phyloP scores from a whole-genome alignment of 1,139 yeast species.

The Geotrichum reessii region DNA sequence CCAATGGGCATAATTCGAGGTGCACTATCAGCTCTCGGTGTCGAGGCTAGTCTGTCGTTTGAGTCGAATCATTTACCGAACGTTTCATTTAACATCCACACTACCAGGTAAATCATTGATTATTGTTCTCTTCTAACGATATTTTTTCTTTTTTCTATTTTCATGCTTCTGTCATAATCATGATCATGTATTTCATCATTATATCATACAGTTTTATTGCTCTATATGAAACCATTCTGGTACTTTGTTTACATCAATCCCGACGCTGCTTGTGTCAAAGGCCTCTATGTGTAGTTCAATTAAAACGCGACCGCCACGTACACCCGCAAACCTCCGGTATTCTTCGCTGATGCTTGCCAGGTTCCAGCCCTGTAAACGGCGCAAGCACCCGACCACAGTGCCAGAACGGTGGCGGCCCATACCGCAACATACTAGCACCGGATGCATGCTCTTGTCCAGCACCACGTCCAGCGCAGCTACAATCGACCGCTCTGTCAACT shows the following conservation, averaged over 20 bases:
- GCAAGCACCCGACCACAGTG: conserved; percentile 85
- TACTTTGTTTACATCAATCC: conserved; percentile 45
- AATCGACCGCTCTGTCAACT: conserved; percentile 79
- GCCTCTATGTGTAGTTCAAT: conserved; percentile 89
- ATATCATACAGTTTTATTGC: background rate
- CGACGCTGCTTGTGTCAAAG: conserved; percentile 55
- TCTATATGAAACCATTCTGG: conserved; percentile 43
- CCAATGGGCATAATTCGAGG: conserved; percentile 86
- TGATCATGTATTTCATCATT: background rate
- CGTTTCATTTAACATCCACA: conserved; percentile 68
- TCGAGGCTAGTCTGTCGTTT: conserved; percentile 60
- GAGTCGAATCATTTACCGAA: conserved; percentile 55
- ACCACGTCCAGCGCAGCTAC: conserved; percentile 72
- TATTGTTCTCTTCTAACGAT: background rate
- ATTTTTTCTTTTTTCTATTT: background rate
- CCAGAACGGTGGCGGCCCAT: conserved; percentile 98
- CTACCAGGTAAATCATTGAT: conserved; percentile 27
- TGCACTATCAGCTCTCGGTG: conserved; percentile 63
- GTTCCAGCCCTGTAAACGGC: conserved; percentile 93
- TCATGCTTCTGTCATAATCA: background rate
- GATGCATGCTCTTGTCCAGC: conserved; percentile 66
- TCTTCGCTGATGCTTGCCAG: conserved; percentile 91
- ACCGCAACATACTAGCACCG: conserved; percentile 87
- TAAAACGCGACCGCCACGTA: conserved; percentile 83
- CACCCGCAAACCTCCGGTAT: conserved; percentile 87